Percentiles rank a stretch among this genome's conserved stretches.
phyloP scores from a whole-genome alignment of 345 rosid genomes.

The Eucalyptus globulus region DNA sequence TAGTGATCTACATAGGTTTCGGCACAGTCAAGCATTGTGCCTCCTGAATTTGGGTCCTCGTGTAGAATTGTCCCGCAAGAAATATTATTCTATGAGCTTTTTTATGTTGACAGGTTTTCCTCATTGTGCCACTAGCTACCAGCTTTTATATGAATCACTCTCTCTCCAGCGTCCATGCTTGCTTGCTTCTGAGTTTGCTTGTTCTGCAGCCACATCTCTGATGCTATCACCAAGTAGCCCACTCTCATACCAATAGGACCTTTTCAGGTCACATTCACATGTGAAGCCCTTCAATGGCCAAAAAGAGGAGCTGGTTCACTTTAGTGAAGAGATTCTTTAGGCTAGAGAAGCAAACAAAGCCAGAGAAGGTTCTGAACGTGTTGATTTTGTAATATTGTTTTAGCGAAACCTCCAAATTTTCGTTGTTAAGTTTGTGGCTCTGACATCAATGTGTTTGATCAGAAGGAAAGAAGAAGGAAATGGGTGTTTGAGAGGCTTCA shows the following conservation, averaged over 20 bases:
- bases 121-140: background rate
- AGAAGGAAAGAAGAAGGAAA: constrained; percentile 58
- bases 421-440: background rate
- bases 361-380: constrained; percentile 47
- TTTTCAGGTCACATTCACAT: background rate
- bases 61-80: background rate
- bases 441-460: background rate
- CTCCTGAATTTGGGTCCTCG: background rate
- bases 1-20: background rate
- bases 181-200: background rate
- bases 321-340: constrained; percentile 56
- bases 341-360: constrained; percentile 28
- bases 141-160: background rate
- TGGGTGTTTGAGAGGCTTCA: constrained; percentile 60
- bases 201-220: background rate
- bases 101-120: background rate
- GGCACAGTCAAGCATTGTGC: background rate
- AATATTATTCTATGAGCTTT: background rate
- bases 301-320: constrained; percentile 69
- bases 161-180: background rate
- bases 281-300: constrained; percentile 29
- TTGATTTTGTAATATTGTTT: background rate
- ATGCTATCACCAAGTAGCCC: background rate
- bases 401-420: background rate
- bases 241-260: background rate